Evolutionary conservation across 78 protist genomes (phyloP), one percentile per base, ranked within the genome.

Genomic region (Dictyostelium intermedium): DNA sequence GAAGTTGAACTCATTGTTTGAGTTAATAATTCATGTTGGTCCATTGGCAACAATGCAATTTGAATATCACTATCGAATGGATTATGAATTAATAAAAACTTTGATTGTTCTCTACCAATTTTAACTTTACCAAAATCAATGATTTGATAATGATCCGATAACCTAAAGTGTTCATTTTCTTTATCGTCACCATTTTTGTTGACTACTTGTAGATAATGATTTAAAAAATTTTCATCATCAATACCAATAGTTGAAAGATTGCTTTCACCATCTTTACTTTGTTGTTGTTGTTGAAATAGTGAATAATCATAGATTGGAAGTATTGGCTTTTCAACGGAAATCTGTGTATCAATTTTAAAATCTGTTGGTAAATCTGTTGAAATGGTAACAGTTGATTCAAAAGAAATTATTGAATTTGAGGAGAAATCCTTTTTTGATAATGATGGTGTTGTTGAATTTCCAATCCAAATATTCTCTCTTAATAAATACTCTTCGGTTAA

Each of bases 51-150:
- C 53, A 87, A 37, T 35, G 56, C 9, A 30, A 83, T 83, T 25
- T 30, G 18, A 79, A 79, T 45, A 2, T 79, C 84, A 79, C 69
- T 13, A 45, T 79, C 45, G 14, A 79, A 79, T 79, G 84, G 84
- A 27, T 79, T 79, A 45, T 79, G 84, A 72, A 72, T 72, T 34
- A 72, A 72, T 34, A 72, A 32, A 13, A n/a, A 32, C 23, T 80
- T 78, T 1, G 50, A 27, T 8, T 14, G 18, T 16, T 80, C 74
- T 23, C 39, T 7, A 41, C 76, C 84, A 72, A 89, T 80, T 27
- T n/a, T 63, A 20, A 69, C 87, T 25, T 7, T 13, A 69, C 94
- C 94, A 89, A 89, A 89, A 60, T 81, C 50, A 16, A 89, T 63
- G 5, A n/a, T 27, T 72, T 72, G 39, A 34, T 37, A 27, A 30